Conservation (phyloP, 768 basidiomycete genomes). For the Xerocomellus intermedius region DNA sequence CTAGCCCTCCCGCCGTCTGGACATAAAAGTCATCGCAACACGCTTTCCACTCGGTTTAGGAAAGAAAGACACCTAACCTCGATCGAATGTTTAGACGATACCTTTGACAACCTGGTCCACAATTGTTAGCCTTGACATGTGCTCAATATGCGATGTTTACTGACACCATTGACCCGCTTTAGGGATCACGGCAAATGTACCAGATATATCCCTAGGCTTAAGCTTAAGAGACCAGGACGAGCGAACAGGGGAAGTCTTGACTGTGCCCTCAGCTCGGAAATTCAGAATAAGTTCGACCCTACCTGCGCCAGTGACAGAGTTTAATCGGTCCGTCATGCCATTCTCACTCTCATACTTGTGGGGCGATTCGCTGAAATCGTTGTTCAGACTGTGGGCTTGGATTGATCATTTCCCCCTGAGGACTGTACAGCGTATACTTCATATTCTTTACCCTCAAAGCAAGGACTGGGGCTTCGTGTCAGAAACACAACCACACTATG, state of each 20-base stretch:
- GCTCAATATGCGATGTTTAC: background rate
- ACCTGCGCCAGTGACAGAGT: constrained; percentile 33
- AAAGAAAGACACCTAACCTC: constrained; percentile 32
- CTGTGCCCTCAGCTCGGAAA: constrained; percentile 32
- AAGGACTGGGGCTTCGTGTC: constrained; percentile 43
- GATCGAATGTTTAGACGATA: constrained; percentile 27
- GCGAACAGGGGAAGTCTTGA: constrained; percentile 27
- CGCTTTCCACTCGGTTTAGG: constrained; percentile 33
- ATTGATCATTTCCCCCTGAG: constrained; percentile 34
- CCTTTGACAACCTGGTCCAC: constrained; percentile 29
- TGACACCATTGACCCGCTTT: background rate
- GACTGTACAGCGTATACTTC: constrained; percentile 38
- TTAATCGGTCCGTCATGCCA: constrained; percentile 25
- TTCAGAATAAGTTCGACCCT: constrained; percentile 26
- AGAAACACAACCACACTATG: constrained; percentile 32
- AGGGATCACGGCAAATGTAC: constrained; percentile 32
- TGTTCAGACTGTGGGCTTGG: constrained; percentile 30
- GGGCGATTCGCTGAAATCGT: background rate
- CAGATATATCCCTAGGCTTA: constrained; percentile 27
- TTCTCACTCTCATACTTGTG: background rate
- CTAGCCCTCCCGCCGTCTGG: constrained; percentile 22
- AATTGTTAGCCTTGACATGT: constrained; percentile 24
- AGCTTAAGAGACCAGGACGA: constrained; percentile 25
- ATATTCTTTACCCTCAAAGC: constrained; percentile 44
- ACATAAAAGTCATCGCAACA: constrained; percentile 37